Evolutionary conservation across 129 eudicot genomes (phyloP).

Genomic region (Erigeron canadensis): DNA sequence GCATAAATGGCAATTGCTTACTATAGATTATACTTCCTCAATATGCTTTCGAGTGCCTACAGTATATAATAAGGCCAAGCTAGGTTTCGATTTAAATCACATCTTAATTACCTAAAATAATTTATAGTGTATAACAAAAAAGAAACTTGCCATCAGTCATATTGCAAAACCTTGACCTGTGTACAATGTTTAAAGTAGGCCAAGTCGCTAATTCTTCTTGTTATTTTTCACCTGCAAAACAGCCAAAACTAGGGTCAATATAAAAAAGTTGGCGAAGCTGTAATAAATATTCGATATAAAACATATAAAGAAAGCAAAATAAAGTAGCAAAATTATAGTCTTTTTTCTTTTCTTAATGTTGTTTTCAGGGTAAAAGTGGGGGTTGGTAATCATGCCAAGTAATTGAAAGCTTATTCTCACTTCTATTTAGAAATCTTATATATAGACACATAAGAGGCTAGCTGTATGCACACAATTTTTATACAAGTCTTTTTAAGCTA

Average conservation of each 20-base stretch:
- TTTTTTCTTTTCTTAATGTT: conserved; percentile 1
- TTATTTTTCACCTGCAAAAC: conserved; percentile 38
- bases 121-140: conserved; percentile 29
- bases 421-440: conserved; percentile 17
- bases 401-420: conserved; percentile 23
- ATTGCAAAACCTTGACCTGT: conserved; percentile 19
- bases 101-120: conserved; percentile 24
- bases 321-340: conserved; percentile 27
- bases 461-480: conserved; percentile 23
- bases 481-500: conserved; percentile 24
- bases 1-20: conserved; percentile 35
- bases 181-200: conserved; percentile 1
- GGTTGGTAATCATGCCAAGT: conserved; percentile 21
- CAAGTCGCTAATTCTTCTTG: background rate
- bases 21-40: conserved; percentile 17
- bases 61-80: conserved; percentile 21
- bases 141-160: conserved; percentile 35
- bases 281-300: background rate
- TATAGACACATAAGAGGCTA: conserved; percentile 35
- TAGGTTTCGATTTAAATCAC: conserved; percentile 9
- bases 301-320: conserved; percentile 20
- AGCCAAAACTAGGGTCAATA: conserved; percentile 29
- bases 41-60: conserved; percentile 32
- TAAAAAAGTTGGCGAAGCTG: conserved; percentile 1
- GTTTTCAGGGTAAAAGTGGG: conserved; percentile 22